Evolutionary conservation across 768 basidiomycete species (phyloP), one percentile per base, ranked within the genome.

Genomic region (Suillus subluteus): DNA sequence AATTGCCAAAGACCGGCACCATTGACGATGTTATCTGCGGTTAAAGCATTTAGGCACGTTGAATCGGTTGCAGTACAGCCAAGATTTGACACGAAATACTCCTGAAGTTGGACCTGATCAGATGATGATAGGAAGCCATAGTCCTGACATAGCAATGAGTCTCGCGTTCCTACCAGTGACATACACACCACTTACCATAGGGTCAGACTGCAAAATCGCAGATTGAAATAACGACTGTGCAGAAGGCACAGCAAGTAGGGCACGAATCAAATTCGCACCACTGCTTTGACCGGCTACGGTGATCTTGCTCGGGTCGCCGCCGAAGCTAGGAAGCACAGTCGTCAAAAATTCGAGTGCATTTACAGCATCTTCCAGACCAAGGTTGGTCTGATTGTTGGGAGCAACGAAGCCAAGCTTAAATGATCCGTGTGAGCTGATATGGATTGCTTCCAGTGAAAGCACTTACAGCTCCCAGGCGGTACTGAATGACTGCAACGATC

Each of bases 171-270:
- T 56, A 38, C 35, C 6, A 8, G 64, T 4, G 46, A 40, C 50
- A 35, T 59, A 40, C 4, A 55, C 3, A 59, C 1, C 26, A 72
- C 84, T 65, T 71, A 91, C 92, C 87, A 96, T 92, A 3, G 95
- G 91, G 72, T 96, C 95, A 0, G 93, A 95, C 63, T 96, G 94
- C 23, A 96, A 73, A 65, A 95, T 94, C 0, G 89, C 92, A 62
- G 86, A 90, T 65, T 84, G 81, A 82, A 96, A 96, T 61, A 95
- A 80, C 1, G 85, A 81, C 26, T 86, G 82, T 0, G 89, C 94
- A 3, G 88, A 86, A 3, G 94, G 91, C 3, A 82, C 81, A 15
- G 89, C 91, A 48, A 96, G 83, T 58, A 96, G 80, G 1, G 92
- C 87, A 65, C 94, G 83, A 73, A 96, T 85, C 83, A 95, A 83